Evolutionary conservation across 2,329 filamentous ascomycete species (phyloP).

Genomic region (Ascochyta rabiei): DNA sequence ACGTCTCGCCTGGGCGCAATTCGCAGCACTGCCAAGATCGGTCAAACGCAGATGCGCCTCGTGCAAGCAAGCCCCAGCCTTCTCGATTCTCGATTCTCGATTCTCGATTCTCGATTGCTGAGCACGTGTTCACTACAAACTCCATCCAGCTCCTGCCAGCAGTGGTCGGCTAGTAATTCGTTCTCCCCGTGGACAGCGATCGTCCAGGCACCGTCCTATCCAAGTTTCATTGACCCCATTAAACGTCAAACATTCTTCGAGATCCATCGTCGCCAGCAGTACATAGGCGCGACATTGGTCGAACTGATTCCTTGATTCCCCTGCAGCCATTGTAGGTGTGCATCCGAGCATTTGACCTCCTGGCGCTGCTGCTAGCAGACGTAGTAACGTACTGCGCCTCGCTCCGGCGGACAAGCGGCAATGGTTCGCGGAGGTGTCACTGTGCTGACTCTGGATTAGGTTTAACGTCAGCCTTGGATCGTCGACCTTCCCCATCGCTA

Average conservation of each 20-base stretch:
- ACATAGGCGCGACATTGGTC: background rate
- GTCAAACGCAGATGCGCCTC: background rate
- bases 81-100: constrained; percentile 6
- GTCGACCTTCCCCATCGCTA: constrained; percentile 21
- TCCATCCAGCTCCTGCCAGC: background rate
- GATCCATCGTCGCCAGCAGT: constrained; percentile 20
- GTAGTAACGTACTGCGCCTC: constrained; percentile 21
- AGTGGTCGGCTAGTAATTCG: constrained; percentile 2
- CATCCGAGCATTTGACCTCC: background rate
- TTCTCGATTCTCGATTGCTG: constrained; percentile 6
- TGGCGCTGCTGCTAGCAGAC: constrained; percentile 12
- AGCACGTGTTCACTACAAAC: constrained; percentile 4
- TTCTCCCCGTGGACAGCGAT: constrained; percentile 1
- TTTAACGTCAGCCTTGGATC: constrained; percentile 20
- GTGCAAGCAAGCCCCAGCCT: constrained; percentile 7
- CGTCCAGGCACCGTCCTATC: constrained; percentile 12
- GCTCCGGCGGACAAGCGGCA: constrained; percentile 17
- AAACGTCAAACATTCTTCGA: background rate
- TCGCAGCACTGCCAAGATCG: background rate
- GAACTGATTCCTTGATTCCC: background rate
- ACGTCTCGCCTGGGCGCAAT: background rate
- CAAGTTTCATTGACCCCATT: constrained; percentile 8
- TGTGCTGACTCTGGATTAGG: constrained; percentile 18
- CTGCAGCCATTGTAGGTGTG: constrained; percentile 10
- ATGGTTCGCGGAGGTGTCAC: constrained; percentile 20